These are phyloP conservation scores for Leccinum disarticulatum DNA, from an alignment of 768 basidiomycete species.

Conservation along the genomic window DNA sequence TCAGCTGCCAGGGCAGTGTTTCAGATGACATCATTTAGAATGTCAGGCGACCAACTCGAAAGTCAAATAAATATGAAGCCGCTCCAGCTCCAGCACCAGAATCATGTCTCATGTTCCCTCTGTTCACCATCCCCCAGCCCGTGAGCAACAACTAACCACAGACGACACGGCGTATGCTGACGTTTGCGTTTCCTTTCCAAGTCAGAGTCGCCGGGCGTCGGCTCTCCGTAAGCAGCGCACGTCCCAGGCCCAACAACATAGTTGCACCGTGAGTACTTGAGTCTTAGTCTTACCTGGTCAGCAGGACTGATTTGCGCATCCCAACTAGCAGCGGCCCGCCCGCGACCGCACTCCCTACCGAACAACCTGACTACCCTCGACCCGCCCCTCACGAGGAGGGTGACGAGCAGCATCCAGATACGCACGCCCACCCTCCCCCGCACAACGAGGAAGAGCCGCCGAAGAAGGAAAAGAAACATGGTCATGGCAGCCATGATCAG, in stretches of 20 bases:
- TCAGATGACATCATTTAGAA: background rate
- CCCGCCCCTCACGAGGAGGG: conserved; percentile 43
- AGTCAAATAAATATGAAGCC: background rate
- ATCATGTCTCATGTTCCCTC: conserved; percentile 31
- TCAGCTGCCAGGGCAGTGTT: background rate
- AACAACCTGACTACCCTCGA: conserved; percentile 50
- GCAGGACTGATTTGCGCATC: background rate
- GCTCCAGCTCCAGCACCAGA: conserved; percentile 11
- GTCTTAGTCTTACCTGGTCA: background rate
- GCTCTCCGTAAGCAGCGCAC: conserved; percentile 42
- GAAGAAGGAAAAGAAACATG: conserved; percentile 50
- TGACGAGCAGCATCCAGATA: conserved; percentile 25
- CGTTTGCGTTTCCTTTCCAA: background rate
- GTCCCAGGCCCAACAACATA: conserved; percentile 35
- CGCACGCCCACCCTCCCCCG: conserved; percentile 24
- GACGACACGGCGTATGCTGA: background rate
- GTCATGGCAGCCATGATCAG: conserved; percentile 39
- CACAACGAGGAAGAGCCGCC: conserved; percentile 47
- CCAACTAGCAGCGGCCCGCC: background rate
- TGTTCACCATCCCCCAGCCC: conserved; percentile 46
- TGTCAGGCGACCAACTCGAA: background rate
- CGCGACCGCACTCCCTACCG: conserved; percentile 10
- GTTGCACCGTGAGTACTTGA: conserved; percentile 24
- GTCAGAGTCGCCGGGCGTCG: conserved; percentile 52
- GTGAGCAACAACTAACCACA: conserved; percentile 33